These are phyloP conservation scores for Lactarius psammicola DNA, from an alignment of 768 basidiomycete genomes.

Conservation along the genomic window DNA sequence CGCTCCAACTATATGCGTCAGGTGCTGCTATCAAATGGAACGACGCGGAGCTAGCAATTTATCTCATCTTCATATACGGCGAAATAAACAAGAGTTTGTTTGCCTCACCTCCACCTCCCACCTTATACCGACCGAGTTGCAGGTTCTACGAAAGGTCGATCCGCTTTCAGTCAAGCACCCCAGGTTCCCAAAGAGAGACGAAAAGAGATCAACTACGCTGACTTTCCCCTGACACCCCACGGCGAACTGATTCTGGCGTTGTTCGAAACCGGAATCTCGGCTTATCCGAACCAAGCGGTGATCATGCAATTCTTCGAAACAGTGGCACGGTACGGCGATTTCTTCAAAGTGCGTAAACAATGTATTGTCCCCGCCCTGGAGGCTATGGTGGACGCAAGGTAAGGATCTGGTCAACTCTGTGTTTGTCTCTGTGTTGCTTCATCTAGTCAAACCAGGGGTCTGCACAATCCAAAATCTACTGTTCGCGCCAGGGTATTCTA, in stretches of 20 bases:
- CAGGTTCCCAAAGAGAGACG: slow-evolving; percentile 64
- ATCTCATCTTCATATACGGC: slow-evolving; percentile 90
- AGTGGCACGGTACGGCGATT: slow-evolving; percentile 87
- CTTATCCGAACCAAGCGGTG: slow-evolving; percentile 82
- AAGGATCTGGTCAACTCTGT: slow-evolving; percentile 31
- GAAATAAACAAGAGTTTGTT: slow-evolving; percentile 84
- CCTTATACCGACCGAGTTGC: slow-evolving; percentile 4
- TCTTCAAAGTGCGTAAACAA: slow-evolving; percentile 91
- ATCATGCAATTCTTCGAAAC: slow-evolving; percentile 92
- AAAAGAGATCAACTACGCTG: slow-evolving; percentile 67
- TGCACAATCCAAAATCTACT: slow-evolving; percentile 71
- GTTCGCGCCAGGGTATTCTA: slow-evolving; percentile 84
- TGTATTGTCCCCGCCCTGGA: slow-evolving; percentile 85
- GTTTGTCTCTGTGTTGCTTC: neutral
- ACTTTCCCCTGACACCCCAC: slow-evolving; percentile 82
- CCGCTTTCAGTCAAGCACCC: slow-evolving; percentile 82
- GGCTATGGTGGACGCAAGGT: slow-evolving; percentile 85
- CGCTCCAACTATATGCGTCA: slow-evolving; percentile 66
- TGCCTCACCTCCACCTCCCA: neutral
- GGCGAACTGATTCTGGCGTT: slow-evolving; percentile 88
- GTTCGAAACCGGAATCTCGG: slow-evolving; percentile 76
- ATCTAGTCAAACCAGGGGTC: slow-evolving; percentile 53
- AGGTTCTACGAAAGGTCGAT: slow-evolving; percentile 78
- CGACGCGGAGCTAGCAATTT: slow-evolving; percentile 90
- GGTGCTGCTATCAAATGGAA: slow-evolving; percentile 78